Percentiles rank a stretch among this genome's conserved stretches.
Evolutionary conservation across 1,284 basidiomycete species (phyloP).

Genomic region (Ceratobasidium theobromae): DNA sequence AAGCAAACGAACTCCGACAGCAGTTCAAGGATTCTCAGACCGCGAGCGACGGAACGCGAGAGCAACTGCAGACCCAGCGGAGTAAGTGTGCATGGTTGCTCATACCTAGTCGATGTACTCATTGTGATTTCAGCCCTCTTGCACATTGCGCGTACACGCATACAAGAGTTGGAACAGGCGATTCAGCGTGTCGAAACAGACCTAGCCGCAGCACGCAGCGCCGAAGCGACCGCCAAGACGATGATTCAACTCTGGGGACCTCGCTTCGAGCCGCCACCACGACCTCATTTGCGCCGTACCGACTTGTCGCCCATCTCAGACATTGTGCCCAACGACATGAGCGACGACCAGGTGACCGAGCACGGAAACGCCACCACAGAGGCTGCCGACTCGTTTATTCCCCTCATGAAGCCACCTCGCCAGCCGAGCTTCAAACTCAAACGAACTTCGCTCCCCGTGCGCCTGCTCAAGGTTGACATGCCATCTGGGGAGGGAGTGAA

Average conservation of each 20-base stretch:
- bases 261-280: neutral
- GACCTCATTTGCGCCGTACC: neutral
- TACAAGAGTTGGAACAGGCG: conserved; percentile 27
- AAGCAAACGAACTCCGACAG: neutral
- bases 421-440: conserved; percentile 31
- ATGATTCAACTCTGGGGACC: conserved; percentile 27
- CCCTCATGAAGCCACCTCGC: conserved; percentile 15
- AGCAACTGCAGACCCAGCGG: conserved; percentile 25
- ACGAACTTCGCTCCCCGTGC: conserved; percentile 6
- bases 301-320: neutral
- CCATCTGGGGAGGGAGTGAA: conserved; percentile 12
- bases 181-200: conserved; percentile 21
- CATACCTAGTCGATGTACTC: neutral
- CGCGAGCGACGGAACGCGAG: neutral
- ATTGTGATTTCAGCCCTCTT: conserved; percentile 12
- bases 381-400: conserved; percentile 1
- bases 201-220: conserved; percentile 13
- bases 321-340: neutral
- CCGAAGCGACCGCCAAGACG: conserved; percentile 28
- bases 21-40: neutral
- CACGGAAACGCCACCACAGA: neutral
- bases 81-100: neutral
- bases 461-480: conserved; percentile 22
- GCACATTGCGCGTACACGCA: conserved; percentile 22
- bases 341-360: neutral